These are phyloP conservation scores for Solanum neorickii DNA, from an alignment of 257 asterid species.

Conservation along the genomic window DNA sequence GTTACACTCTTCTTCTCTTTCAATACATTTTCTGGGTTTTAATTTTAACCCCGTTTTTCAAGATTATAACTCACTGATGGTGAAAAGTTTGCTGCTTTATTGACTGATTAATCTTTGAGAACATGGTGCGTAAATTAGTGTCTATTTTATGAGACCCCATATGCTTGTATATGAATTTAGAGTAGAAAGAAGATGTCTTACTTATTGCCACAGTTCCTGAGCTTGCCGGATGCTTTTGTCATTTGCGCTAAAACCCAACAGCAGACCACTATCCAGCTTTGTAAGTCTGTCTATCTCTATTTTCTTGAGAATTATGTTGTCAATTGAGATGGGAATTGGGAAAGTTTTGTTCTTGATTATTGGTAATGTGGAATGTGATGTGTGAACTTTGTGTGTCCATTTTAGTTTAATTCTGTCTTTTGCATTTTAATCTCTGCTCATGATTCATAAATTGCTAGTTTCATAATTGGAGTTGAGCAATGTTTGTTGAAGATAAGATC, in stretches of 20 bases:
- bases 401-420: not conserved
- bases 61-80: not conserved
- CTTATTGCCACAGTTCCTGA: slow-evolving; percentile 87
- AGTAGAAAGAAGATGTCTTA: slow-evolving; percentile 61
- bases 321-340: not conserved
- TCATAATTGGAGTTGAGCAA: not conserved
- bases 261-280: slow-evolving; percentile 25
- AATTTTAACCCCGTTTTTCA: not conserved
- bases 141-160: slow-evolving; percentile 1
- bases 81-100: not conserved
- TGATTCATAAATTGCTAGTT: not conserved
- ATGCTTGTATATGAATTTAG: slow-evolving; percentile 4
- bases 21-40: not conserved
- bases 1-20: not conserved
- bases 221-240: slow-evolving; percentile 74
- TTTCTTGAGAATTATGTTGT: not conserved
- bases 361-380: not conserved
- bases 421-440: not conserved
- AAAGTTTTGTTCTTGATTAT: not conserved
- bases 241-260: slow-evolving; percentile 46
- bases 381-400: not conserved
- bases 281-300: slow-evolving; percentile 18
- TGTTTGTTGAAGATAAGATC: not conserved
- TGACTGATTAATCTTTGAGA: not conserved
- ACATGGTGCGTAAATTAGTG: not conserved